phyloP scores from a whole-genome alignment of 2,329 filamentous ascomycete genomes.

The Penicillium sp. region DNA sequence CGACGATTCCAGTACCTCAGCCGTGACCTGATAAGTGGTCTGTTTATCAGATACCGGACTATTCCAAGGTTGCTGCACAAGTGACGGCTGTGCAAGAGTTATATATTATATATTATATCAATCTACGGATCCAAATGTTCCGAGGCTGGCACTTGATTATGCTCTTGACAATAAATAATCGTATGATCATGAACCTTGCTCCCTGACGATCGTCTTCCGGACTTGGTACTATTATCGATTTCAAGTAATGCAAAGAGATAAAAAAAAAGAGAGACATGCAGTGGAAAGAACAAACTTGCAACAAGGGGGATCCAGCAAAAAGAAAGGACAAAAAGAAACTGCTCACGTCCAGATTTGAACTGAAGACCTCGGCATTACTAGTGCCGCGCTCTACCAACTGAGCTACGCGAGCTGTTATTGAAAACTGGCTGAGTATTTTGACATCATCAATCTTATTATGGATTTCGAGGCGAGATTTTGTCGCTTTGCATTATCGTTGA shows the following conservation, averaged over 20 bases:
- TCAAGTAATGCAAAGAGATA: no score
- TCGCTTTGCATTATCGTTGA: background rate
- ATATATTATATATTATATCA: background rate
- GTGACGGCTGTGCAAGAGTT: no score
- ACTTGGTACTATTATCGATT: no score
- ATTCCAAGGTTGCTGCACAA: no score
- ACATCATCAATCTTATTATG: no score
- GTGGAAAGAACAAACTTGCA: background rate
- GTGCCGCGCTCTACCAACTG: background rate
- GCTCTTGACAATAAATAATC: background rate
- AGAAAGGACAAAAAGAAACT: background rate
- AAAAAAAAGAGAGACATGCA: background rate
- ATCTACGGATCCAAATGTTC: background rate
- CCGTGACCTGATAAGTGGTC: background rate
- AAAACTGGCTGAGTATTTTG: accelerated
- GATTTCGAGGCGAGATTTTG: no score
- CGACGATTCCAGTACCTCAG: constrained; percentile 42
- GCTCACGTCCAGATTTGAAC: background rate
- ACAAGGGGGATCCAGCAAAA: background rate
- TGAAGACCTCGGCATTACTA: background rate
- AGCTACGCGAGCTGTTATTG: background rate
- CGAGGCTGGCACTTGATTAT: background rate
- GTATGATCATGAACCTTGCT: no score
- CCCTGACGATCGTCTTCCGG: no score
- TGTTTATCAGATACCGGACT: no score